A percentile compares a stretch with the other conserved stretches of the same genome.
These are phyloP conservation scores for Mycena vitilis DNA, from an alignment of 768 basidiomycete genomes.

Conservation along the genomic window DNA sequence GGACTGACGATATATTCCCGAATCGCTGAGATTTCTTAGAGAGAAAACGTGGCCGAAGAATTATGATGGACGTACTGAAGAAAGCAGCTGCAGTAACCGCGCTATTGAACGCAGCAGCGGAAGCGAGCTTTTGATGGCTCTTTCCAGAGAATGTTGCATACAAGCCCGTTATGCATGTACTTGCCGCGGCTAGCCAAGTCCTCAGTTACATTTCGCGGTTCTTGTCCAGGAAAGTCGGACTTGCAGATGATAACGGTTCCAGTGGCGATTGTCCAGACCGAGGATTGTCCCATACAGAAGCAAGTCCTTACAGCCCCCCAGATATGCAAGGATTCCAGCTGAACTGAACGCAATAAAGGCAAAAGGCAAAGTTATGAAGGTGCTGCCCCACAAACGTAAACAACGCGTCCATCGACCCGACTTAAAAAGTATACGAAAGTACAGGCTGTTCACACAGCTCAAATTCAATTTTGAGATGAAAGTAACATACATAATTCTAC, in stretches of 20 bases:
- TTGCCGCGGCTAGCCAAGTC: conserved; percentile 61
- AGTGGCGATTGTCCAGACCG: conserved; percentile 56
- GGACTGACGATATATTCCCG: conserved; percentile 85
- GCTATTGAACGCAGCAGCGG: conserved; percentile 77
- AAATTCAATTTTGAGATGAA: too few species aligned
- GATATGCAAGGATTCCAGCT: too few species aligned
- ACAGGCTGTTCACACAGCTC: too few species aligned
- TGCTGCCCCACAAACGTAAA: conserved; percentile 10
- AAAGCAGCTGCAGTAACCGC: conserved; percentile 79
- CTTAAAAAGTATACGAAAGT: too few species aligned
- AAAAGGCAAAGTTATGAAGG: background rate
- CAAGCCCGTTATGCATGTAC: conserved; percentile 61
- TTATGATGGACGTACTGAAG: conserved; percentile 68
- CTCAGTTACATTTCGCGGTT: conserved; percentile 43
- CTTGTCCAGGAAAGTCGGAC: conserved; percentile 65
- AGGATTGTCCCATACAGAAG: conserved; percentile 26
- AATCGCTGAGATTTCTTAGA: conserved; percentile 57
- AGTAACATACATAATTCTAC: conserved; percentile 43
- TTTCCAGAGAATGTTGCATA: conserved; percentile 60
- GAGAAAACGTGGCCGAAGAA: background rate
- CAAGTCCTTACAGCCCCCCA: background rate
- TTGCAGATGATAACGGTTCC: conserved; percentile 81
- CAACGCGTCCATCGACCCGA: background rate
- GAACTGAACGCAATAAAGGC: background rate
- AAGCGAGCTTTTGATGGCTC: conserved; percentile 59